Evolutionary conservation across 2,329 filamentous ascomycete species (phyloP).

Genomic region (Cercospora zeina): DNA sequence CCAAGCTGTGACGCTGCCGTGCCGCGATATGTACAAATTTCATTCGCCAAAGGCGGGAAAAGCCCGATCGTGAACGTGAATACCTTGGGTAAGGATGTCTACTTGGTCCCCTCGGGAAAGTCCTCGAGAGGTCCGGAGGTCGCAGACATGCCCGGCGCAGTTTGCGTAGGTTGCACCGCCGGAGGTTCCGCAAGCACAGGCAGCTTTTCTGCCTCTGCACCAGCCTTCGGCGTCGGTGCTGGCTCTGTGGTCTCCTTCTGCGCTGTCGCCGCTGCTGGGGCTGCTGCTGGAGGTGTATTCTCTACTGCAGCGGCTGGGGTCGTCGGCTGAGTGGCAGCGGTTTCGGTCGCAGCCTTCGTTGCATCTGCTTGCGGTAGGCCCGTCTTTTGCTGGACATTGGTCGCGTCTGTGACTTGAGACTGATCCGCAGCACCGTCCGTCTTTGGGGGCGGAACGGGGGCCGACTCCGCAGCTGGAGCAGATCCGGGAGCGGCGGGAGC

Average conservation of each 20-base stretch:
- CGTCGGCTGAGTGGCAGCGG: not conserved
- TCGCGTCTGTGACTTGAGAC: not conserved
- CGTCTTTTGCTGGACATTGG: not conserved
- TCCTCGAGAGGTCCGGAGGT: conserved; percentile 31
- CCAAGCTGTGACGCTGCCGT: not conserved
- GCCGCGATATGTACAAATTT: conserved; percentile 2
- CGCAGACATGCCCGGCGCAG: conserved; percentile 30
- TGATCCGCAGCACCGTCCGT: conserved; percentile 19
- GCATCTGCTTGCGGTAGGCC: not conserved
- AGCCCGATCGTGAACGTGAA: not conserved
- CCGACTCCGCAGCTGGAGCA: conserved; percentile 25
- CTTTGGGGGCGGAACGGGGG: conserved; percentile 28
- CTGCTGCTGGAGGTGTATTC: conserved; percentile 3
- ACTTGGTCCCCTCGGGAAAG: conserved; percentile 23
- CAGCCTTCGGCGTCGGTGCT: conserved; percentile 12
- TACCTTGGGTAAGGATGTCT: not conserved
- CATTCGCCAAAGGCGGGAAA: not conserved
- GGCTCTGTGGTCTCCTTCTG: conserved; percentile 1
- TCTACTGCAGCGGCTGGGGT: conserved; percentile 4
- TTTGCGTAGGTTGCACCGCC: conserved; percentile 3
- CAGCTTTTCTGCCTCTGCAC: conserved; percentile 17
- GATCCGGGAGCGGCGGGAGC: conserved; percentile 21
- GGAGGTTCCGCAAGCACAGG: conserved; percentile 17
- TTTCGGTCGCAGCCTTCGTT: not conserved
- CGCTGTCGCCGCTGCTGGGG: conserved; percentile 8